Evolutionary conservation across 257 asterid species (phyloP), one percentile per base, ranked within the genome.

Genomic region (Ilex asprella): DNA sequence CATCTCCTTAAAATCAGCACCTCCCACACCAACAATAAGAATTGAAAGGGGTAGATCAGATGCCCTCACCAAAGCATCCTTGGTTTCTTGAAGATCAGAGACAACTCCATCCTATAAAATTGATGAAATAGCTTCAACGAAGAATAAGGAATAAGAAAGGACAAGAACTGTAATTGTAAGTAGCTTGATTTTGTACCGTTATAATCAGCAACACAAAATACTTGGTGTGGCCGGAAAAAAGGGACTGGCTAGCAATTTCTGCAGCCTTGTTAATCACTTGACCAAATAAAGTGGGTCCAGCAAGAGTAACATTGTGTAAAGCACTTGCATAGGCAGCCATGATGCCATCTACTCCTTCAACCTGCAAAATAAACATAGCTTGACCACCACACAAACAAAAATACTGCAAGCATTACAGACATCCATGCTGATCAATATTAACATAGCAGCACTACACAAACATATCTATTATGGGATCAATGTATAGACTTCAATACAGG

Each of bases 211-310:
- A 73, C 61, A 86, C 76, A 54, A 76, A 80, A 58, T 89, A 89
- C 76, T 86, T 89, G 65, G 76, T 69, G 7, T 81, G 83, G 71
- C 69, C 60, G 65, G 16, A 8, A 56, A 85, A 73, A 60, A 86
- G 70, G 58, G 92, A 80, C 58, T 60, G 71, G 10, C 77, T 78
- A 50, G 97, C 92, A 70, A 83, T 86, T 59, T 84, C 85, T 49
- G 88, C 87, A 66, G 91, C 97, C 69, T 69, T 83, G 41, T 78
- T 80, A 74, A 89, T 72, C 67, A 89, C 94, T 65, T 78, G 91
- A 39, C 97, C 87, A 46, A 86, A 86, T n/a, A 82, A 70, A 11
- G 97, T 86, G 12, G 97, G 95, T 54, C 97, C 95, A 31, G 85
- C 44, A 58, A 86, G 94, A 32, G 77, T 7, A 8, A 89, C 75